Conservation (phyloP, 208 protist genomes). For the Trypanosoma vivax region DNA sequence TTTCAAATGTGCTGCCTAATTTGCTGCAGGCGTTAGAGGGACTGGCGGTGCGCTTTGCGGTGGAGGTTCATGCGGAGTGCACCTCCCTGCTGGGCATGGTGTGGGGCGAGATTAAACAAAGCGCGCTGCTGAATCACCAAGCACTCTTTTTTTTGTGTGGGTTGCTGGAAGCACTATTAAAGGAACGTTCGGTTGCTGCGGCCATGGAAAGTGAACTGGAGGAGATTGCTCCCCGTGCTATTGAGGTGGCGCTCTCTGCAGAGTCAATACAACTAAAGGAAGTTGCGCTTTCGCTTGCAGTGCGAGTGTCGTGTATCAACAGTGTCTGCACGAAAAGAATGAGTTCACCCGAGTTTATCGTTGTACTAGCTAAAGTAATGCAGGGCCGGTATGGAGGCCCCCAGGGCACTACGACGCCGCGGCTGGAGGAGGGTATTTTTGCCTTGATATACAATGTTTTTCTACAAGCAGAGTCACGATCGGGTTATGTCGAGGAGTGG, state of each 20-base stretch:
- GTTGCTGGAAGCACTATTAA: slow-evolving; percentile 9
- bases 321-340: slow-evolving; percentile 11
- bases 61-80: slow-evolving; percentile 8
- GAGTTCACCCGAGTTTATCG: slow-evolving; percentile 9
- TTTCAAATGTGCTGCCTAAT: background rate
- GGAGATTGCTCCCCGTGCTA: background rate
- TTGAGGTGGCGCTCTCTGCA: slow-evolving; percentile 1
- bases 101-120: background rate
- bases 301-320: slow-evolving; percentile 12
- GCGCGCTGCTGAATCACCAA: background rate
- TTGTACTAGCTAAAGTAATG: background rate
- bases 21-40: slow-evolving; percentile 9
- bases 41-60: slow-evolving; percentile 7
- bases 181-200: background rate
- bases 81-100: background rate
- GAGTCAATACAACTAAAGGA: slow-evolving; percentile 7
- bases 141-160: slow-evolving; percentile 16
- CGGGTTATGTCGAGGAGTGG: slow-evolving; percentile 16
- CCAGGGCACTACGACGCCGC: background rate
- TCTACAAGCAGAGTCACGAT: slow-evolving; percentile 12
- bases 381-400: background rate
- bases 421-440: slow-evolving; percentile 15
- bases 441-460: slow-evolving; percentile 18
- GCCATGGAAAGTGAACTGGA: background rate
- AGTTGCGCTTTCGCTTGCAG: slow-evolving; percentile 13